These are phyloP conservation scores for Sporothrix dimorphospora DNA, from an alignment of 2,329 filamentous ascomycete species.

Conservation along the genomic window DNA sequence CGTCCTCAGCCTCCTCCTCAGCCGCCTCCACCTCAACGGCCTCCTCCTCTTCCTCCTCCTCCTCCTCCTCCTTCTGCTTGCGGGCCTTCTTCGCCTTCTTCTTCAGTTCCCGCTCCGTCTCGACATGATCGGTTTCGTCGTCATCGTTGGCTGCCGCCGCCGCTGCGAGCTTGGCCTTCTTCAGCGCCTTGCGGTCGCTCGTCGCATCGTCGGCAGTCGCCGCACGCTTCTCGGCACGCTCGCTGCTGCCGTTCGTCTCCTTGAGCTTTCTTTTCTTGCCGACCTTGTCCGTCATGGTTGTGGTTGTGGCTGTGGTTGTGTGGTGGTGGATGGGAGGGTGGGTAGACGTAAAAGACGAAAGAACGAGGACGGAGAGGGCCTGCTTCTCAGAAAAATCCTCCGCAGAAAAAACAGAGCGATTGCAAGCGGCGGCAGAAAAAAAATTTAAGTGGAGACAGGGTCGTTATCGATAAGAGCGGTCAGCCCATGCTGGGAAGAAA, in stretches of 20 bases:
- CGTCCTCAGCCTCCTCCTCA: constrained; percentile 32
- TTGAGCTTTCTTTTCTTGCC: constrained; percentile 46
- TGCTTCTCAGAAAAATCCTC: constrained; percentile 1
- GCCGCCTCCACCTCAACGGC: constrained; percentile 34
- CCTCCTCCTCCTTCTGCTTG: constrained; percentile 28
- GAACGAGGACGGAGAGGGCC: background rate
- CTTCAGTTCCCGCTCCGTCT: constrained; percentile 25
- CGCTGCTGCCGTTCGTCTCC: constrained; percentile 36
- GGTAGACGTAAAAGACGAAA: too few species aligned
- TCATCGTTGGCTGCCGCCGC: constrained; percentile 10
- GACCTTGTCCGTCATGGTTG: constrained; percentile 35
- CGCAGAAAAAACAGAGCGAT: background rate
- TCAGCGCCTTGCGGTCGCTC: constrained; percentile 31
- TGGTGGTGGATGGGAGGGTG: background rate
- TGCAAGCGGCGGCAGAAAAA: constrained; percentile 20
- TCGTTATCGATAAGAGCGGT: constrained; percentile 18
- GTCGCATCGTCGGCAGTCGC: constrained; percentile 16
- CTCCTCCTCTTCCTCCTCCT: background rate
- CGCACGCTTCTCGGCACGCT: constrained; percentile 33
- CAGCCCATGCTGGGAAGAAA: background rate
- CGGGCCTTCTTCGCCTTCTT: constrained; percentile 34
- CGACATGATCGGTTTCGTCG: constrained; percentile 28
- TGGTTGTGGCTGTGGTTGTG: background rate
- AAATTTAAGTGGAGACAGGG: background rate
- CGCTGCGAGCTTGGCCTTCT: constrained; percentile 31